A percentile compares a stretch with the other conserved stretches of the same genome.
phyloP scores from a whole-genome alignment of 2,329 filamentous ascomycete species.

The Pseudocercospora crystallina region DNA sequence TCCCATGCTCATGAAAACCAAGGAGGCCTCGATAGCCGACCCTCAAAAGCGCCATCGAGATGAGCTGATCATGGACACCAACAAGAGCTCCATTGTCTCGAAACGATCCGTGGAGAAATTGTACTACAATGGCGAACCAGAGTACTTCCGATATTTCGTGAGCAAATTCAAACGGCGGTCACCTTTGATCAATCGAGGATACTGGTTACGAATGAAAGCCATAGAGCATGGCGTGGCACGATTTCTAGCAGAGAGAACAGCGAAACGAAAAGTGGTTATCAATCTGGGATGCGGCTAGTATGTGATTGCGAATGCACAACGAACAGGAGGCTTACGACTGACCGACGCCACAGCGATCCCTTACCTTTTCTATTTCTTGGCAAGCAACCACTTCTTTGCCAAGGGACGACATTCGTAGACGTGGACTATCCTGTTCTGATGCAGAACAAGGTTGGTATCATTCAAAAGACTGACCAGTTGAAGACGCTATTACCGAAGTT shows the following conservation, averaged over 20 bases:
- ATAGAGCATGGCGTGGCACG: slow-evolving; percentile 71
- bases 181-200: slow-evolving; percentile 88
- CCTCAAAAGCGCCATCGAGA: slow-evolving; percentile 32
- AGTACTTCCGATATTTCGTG: slow-evolving; percentile 87
- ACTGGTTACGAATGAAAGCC: slow-evolving; percentile 80
- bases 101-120: slow-evolving; percentile 90
- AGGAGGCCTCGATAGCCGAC: slow-evolving; percentile 15
- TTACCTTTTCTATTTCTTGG: slow-evolving; percentile 80
- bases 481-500: slow-evolving; percentile 47
- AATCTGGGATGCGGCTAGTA: slow-evolving; percentile 90
- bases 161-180: slow-evolving; percentile 77
- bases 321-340: background rate
- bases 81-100: slow-evolving; percentile 87
- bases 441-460: slow-evolving; percentile 67
- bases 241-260: slow-evolving; percentile 64
- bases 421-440: slow-evolving; percentile 84
- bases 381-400: slow-evolving; percentile 60
- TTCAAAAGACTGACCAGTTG: slow-evolving; percentile 64
- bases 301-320: slow-evolving; percentile 29
- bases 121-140: slow-evolving; percentile 73
- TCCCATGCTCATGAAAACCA: slow-evolving; percentile 16
- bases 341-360: slow-evolving; percentile 64
- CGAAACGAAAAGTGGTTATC: slow-evolving; percentile 68
- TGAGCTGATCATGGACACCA: slow-evolving; percentile 58
- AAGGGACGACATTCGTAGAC: slow-evolving; percentile 70